Conservation (phyloP, 129 eudicot species). For the Sambucus nigra region DNA sequence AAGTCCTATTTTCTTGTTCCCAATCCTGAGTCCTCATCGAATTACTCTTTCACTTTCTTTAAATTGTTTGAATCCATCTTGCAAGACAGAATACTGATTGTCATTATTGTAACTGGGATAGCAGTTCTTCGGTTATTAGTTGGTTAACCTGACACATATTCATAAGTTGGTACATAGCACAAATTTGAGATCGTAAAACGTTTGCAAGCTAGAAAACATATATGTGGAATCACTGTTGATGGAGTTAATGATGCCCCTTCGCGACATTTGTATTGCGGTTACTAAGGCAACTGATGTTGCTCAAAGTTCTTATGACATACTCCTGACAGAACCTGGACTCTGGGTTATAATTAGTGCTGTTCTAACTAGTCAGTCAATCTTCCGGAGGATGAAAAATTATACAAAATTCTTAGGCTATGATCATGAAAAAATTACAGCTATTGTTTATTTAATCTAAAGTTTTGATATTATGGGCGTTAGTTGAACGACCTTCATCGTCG, state of each 20-base stretch:
- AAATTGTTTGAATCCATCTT: too few relatives aligned
- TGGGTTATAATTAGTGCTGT: conserved; percentile 78
- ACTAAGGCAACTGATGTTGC: conserved; percentile 95
- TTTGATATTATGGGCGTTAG: conserved; percentile 7
- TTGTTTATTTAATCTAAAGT: background rate
- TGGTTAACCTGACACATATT: conserved; percentile 8
- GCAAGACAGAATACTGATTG: too few relatives aligned
- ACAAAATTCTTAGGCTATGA: conserved; percentile 36
- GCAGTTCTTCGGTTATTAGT: conserved; percentile 2
- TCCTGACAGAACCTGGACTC: conserved; percentile 78
- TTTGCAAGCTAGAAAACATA: conserved; percentile 71
- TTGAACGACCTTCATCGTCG: too few relatives aligned
- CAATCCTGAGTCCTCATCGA: too few relatives aligned
- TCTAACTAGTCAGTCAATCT: conserved; percentile 71
- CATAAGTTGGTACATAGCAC: conserved; percentile 37
- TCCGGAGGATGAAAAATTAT: conserved; percentile 88
- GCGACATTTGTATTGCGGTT: conserved; percentile 79
- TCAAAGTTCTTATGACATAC: conserved; percentile 76
- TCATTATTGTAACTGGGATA: background rate
- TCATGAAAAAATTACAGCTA: conserved; percentile 9
- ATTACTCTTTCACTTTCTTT: too few relatives aligned
- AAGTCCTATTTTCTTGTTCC: too few relatives aligned
- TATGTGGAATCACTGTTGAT: conserved; percentile 87
- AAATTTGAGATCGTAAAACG: conserved; percentile 80
- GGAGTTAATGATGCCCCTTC: conserved; percentile 91